Conservation (phyloP, 1,284 basidiomycete genomes). For the Cutaneotrichosporon sp. region DNA sequence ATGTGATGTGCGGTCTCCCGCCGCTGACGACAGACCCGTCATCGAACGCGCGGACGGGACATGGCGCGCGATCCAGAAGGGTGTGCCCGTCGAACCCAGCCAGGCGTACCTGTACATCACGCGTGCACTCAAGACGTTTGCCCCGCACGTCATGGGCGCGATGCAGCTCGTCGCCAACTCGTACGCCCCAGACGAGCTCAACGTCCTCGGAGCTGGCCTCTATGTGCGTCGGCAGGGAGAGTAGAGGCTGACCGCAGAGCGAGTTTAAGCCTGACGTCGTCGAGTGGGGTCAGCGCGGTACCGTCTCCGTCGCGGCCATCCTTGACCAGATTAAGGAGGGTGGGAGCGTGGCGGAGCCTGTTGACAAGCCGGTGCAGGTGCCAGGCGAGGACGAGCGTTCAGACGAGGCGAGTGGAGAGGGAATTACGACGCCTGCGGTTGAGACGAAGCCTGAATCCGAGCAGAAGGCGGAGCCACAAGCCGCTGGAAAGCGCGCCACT, state of each 20-base stretch:
- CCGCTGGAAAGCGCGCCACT: background rate
- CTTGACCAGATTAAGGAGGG: slow-evolving; percentile 34
- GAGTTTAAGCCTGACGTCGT: slow-evolving; percentile 47
- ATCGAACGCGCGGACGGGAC: slow-evolving; percentile 61
- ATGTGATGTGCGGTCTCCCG: background rate
- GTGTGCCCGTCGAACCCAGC: slow-evolving; percentile 65
- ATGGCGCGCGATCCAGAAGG: slow-evolving; percentile 77
- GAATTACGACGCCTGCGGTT: no score
- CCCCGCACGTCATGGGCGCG: slow-evolving; percentile 70
- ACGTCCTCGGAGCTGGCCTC: slow-evolving; percentile 61
- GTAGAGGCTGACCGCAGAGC: slow-evolving; percentile 22
- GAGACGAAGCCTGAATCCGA: no score
- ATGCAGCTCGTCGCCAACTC: slow-evolving; percentile 68
- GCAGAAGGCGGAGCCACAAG: background rate
- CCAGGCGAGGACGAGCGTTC: background rate
- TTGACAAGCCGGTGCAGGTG: background rate
- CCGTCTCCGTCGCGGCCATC: slow-evolving; percentile 36
- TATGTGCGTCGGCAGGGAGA: slow-evolving; percentile 52
- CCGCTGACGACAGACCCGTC: slow-evolving; percentile 59
- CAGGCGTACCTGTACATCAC: slow-evolving; percentile 74
- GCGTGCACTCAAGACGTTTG: slow-evolving; percentile 68
- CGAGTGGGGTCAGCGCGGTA: slow-evolving; percentile 46
- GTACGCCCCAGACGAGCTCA: slow-evolving; percentile 62
- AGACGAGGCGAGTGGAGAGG: background rate
- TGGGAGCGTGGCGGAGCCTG: slow-evolving; percentile 2